Base-by-base conservation (phyloP, 208 protist species). In the Trypanosoma melophagium region DNA sequence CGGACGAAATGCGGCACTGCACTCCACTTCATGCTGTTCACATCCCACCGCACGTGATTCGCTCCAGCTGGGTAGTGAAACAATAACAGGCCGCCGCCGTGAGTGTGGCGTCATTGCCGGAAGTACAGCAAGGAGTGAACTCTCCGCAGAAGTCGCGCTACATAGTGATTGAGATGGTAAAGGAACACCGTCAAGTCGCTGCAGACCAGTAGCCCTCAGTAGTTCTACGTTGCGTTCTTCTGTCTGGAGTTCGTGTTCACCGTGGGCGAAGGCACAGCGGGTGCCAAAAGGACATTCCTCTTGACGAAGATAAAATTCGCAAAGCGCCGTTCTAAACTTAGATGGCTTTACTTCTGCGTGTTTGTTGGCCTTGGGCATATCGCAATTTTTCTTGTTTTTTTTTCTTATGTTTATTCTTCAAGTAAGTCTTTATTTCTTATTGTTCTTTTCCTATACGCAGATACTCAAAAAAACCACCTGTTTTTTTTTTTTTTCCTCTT, bases 241-340 rank as follows among this genome's bases (percentile, higher is more conserved):
- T 3, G 74, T 85, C 54, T 88, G 86, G 19, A 95, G 73, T 67
- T 95, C 86, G 54, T 84, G 68, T 44, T 92, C 83, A 54, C 89
- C 89, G 67, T 95, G 89, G 0, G 89, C 89, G 53, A 95, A 95
- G 65, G 80, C 83, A 60, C 89, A 95, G 58, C 79, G 82, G n/a
- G 21, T 54, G 0, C 76, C 83, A 60, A 84, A 95, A 0, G 85
- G 84, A 72, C 89, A 95, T 54, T 79, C 75, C 63, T 83, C 68
- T 24, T 80, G 66, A 44, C 79, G 78, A 4, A 73, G 7, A 52
- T 79, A 95, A 76, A 81, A 89, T 56, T 89, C 81, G 78, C 89
- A 95, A 7, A 92, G 57, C 31, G 69, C 71, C 12, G 89, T 95
- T 74, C 90, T 91, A 77, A 80, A 95, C 71, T 95, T 95, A 54